These are phyloP conservation scores for Candida fluviatilis DNA, from an alignment of 805 yeast genomes.

Conservation along the genomic window DNA sequence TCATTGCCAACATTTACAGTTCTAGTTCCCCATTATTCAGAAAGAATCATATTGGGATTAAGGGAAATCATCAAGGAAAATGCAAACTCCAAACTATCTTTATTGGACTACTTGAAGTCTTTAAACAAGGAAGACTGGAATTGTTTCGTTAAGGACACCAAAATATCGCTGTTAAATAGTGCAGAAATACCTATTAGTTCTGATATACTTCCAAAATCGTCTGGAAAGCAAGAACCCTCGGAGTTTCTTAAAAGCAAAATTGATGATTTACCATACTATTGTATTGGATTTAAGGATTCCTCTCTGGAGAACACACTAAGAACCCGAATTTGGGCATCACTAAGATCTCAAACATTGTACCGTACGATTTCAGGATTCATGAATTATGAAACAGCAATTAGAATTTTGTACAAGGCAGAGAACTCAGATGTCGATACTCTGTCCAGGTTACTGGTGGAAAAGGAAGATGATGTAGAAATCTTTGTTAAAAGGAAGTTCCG, in stretches of 20 bases:
- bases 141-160: slow-evolving; percentile 72
- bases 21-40: slow-evolving; percentile 49
- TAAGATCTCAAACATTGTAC: slow-evolving; percentile 78
- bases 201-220: slow-evolving; percentile 4
- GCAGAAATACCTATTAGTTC: not conserved
- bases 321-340: slow-evolving; percentile 85
- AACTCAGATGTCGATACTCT: slow-evolving; percentile 42
- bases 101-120: slow-evolving; percentile 75
- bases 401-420: slow-evolving; percentile 64
- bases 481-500: slow-evolving; percentile 78
- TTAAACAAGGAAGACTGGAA: slow-evolving; percentile 78
- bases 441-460: slow-evolving; percentile 4
- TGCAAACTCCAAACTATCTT: slow-evolving; percentile 44
- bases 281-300: slow-evolving; percentile 68
- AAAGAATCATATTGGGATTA: slow-evolving; percentile 41
- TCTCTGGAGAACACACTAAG: slow-evolving; percentile 60
- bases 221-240: slow-evolving; percentile 9
- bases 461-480: slow-evolving; percentile 17
- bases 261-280: slow-evolving; percentile 65
- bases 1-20: slow-evolving; percentile 51
- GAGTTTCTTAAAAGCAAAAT: slow-evolving; percentile 35
- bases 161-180: slow-evolving; percentile 17
- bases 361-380: slow-evolving; percentile 81
- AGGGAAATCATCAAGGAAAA: slow-evolving; percentile 46
- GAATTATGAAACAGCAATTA: slow-evolving; percentile 73